Base-by-base conservation (phyloP, 2,329 filamentous ascomycete species). In the Xylaria arbuscula region DNA sequence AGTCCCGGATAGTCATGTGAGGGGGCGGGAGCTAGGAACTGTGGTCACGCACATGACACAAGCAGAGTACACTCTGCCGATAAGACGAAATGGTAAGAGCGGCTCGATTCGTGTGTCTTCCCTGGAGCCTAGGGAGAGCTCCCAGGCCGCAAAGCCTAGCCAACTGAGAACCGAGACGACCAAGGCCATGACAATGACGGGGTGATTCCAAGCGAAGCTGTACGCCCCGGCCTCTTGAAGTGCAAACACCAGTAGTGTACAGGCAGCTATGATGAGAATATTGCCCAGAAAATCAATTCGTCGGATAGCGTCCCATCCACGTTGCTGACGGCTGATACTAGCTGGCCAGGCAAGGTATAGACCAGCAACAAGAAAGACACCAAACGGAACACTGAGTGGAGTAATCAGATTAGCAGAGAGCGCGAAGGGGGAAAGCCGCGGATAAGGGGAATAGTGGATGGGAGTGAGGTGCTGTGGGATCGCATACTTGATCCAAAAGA, bases 401-500 rank as follows among this genome's bases (percentile, higher is more conserved):
- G 19, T 68, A 75, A 64, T 76, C 66, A n/a, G 5, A 55, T 71
- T 54, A 67, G 67, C 60, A n/a, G 34, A 32, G 32, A 2, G 9
- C 17, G 28, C 6, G 45, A 61, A 24, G 51, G 36, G 32, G 6
- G 22, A 7, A 10, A 34, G 17, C 8, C 40, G 24, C 34, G 40
- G 11, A 24, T 2, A 22, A 28, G 40, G 32, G 10, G 19, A 13
- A 34, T 6, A 8, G 4, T 34, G 19, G 59, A 28, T 11, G 17
- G 3, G 13, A 47, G 24, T 36, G 24, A 48, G 36, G n/a, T 22
- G n/a, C 42, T 53, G 2, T 56, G 56, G 3, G 9, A 24, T 50
- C 9, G 72, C 83, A 54, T 78, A 89, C 87, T 90, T 90, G 76
- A 89, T 85, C 76, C 86, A 86, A 76, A 90, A 90, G 47, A 90